Percentiles rank a stretch among this genome's conserved stretches.
phyloP scores from a whole-genome alignment of 2,329 filamentous ascomycete genomes.

The Colletotrichum sp. region DNA sequence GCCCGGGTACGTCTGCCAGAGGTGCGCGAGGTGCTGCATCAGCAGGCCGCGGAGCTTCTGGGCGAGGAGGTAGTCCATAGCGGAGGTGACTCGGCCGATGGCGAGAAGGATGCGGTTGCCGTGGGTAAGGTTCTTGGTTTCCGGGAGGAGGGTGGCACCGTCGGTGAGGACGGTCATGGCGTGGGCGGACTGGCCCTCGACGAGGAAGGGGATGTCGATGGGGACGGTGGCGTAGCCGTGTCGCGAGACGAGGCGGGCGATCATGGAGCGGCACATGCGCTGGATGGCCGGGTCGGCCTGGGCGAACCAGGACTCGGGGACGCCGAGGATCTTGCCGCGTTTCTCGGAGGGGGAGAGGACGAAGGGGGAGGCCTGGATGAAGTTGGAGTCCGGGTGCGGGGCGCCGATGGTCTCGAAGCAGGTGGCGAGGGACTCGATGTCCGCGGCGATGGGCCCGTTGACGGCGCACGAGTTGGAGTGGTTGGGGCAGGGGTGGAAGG shows the following conservation, averaged over 20 bases:
- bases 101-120: constrained; percentile 71
- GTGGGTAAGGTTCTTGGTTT: constrained; percentile 57
- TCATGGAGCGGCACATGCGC: constrained; percentile 42
- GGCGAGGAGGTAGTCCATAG: constrained; percentile 71
- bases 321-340: constrained; percentile 60
- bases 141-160: constrained; percentile 48
- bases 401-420: constrained; percentile 69
- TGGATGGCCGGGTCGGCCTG: constrained; percentile 46
- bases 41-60: constrained; percentile 73
- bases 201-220: constrained; percentile 62
- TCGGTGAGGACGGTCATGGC: constrained; percentile 77
- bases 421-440: constrained; percentile 69
- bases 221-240: constrained; percentile 59
- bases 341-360: constrained; percentile 27
- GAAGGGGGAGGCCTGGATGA: constrained; percentile 44
- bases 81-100: constrained; percentile 65
- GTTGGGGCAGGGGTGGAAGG: constrained; percentile 62
- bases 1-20: constrained; percentile 70
- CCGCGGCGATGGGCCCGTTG: constrained; percentile 70
- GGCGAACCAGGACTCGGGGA: constrained; percentile 69
- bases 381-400: constrained; percentile 65
- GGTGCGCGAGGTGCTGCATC: constrained; percentile 72
- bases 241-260: constrained; percentile 58
- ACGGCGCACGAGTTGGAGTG: constrained; percentile 68
- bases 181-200: constrained; percentile 74